Conservation (phyloP, 78 protist species). For the Tieghemostelium lacteum region DNA sequence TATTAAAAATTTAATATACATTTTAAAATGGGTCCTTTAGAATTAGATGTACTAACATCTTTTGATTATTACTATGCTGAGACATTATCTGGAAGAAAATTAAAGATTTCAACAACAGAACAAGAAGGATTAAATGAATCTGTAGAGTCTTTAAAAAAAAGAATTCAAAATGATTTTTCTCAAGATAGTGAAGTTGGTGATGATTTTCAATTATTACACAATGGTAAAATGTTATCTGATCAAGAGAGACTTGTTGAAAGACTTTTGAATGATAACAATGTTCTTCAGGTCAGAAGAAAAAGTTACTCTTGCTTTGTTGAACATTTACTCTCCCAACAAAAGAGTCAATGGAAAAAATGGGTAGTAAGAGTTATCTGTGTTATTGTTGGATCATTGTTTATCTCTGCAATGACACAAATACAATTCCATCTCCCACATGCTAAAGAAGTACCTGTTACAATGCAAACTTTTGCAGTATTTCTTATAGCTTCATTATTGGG, state of each 20-base stretch:
- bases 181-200: constrained; percentile 52
- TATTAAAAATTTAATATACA: too few relatives aligned
- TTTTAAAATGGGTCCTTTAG: too few relatives aligned
- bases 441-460: constrained; percentile 27
- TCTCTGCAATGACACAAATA: constrained; percentile 30
- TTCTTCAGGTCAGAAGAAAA: constrained; percentile 17
- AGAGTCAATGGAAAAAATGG: constrained; percentile 20
- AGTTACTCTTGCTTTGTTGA: constrained; percentile 26
- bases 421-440: constrained; percentile 51
- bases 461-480: constrained; percentile 45
- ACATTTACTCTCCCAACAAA: constrained; percentile 8
- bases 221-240: constrained; percentile 13
- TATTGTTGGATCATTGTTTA: background rate
- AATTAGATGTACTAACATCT: too few relatives aligned
- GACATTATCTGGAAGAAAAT: constrained; percentile 43
- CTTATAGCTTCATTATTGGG: constrained; percentile 42
- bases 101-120: constrained; percentile 6
- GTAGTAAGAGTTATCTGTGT: background rate
- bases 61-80: background rate
- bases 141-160: constrained; percentile 3
- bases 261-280: background rate
- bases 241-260: constrained; percentile 3
- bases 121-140: background rate
- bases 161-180: constrained; percentile 6
- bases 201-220: constrained; percentile 24